Base-by-base conservation (phyloP, 176 grass and related monocot genomes). In the Hordeum vulgare region DNA sequence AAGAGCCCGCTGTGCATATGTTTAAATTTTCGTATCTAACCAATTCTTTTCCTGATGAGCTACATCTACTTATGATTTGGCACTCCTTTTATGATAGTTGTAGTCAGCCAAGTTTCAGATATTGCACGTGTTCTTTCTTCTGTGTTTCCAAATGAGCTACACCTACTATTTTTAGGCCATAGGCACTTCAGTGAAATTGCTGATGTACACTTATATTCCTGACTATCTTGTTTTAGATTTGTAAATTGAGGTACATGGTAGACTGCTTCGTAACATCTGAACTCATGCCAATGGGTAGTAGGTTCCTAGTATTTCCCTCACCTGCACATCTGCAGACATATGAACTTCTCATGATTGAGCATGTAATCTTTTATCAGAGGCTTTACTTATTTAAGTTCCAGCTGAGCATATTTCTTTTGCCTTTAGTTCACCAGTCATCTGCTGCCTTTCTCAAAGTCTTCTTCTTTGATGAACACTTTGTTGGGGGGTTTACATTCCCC, bases 401-500 rank as follows among this genome's bases (percentile, higher is more conserved):
- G 18, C 17, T 61, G 69, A 70, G 45, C 78, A 69, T 88, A 34
- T 47, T 78, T 51, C 62, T 68, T 85, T 91, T 88, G 58, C 86
- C 61, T 85, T 91, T 79, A 82, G 34, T 68, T 61, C 53, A 2
- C 77, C 27, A 68, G 29, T 15, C 73, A 82, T 88, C 78, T 85
- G 65, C 28, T 90, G 47, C n/a, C 47, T 82, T 91, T 91, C 45
- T 85, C 45, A 37, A 82, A 33, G 37, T 44, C 35, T 81, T 85
- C 85, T 83, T 9, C 39, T 84, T 80, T 80, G 61, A 61, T 25
- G 65, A 80, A 20, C 25, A 56, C 80, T 42, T 90, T 90, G 29
- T 90, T 73, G 13, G 8, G 61, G 42, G 74, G 84, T 88, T 81
- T 76, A 73, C 85, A 85, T 29, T 78, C 71, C 53, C 85, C 66